A percentile compares a stretch with the other conserved stretches of the same genome.
Evolutionary conservation across 495 filamentous ascomycete genomes (phyloP).

Genomic region (Penicillium robsamsonii): DNA sequence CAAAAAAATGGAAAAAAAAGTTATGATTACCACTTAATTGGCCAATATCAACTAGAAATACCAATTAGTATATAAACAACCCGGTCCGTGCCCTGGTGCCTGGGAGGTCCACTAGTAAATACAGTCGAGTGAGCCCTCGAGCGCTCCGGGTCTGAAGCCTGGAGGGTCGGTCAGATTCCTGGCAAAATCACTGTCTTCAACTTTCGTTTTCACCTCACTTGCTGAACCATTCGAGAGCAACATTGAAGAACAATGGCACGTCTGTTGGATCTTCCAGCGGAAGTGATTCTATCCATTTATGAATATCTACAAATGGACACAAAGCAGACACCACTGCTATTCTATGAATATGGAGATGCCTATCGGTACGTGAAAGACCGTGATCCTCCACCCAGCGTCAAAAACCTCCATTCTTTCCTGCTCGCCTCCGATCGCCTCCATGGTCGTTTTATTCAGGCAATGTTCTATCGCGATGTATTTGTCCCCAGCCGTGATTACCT

Average conservation of each 20-base stretch:
- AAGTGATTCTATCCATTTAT: neutral
- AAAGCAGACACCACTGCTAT: neutral
- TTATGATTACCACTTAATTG: neutral
- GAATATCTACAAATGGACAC: constrained; percentile 6
- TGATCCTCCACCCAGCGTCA: neutral
- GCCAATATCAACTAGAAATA: neutral
- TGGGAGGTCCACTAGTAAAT: neutral
- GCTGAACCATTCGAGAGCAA: constrained; percentile 3
- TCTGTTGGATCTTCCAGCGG: constrained; percentile 5
- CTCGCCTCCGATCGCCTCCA: neutral
- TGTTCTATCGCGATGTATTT: constrained; percentile 5
- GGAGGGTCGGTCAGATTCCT: no score
- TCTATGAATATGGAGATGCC: neutral
- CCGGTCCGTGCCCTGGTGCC: no score
- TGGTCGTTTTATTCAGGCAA: constrained; percentile 1
- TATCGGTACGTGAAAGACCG: neutral
- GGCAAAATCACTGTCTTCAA: no score
- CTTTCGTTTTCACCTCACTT: no score
- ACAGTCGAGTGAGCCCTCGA: neutral
- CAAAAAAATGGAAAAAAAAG: neutral
- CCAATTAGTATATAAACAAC: neutral
- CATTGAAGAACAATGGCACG: neutral
- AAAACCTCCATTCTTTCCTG: neutral
- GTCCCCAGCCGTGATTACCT: neutral
- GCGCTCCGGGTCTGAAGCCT: no score